phyloP scores from a whole-genome alignment of 345 rosid species.

The Corchorus capsularis region DNA sequence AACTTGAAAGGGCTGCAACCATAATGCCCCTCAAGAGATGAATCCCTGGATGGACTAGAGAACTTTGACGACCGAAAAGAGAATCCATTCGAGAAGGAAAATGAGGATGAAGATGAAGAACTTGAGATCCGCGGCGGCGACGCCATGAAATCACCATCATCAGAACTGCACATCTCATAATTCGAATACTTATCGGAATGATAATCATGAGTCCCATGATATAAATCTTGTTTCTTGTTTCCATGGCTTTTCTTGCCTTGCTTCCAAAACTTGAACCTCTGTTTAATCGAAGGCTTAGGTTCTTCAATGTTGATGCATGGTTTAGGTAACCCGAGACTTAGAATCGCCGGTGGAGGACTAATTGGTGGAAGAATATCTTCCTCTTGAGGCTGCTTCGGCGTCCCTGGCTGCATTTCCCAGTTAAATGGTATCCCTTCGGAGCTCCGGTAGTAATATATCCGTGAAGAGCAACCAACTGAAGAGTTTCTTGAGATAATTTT shows the following conservation, averaged over 20 bases:
- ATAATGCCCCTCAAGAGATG: conserved; percentile 23
- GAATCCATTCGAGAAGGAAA: conserved; percentile 29
- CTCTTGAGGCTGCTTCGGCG: conserved; percentile 40
- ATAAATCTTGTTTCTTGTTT: background rate
- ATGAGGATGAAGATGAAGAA: conserved; percentile 41
- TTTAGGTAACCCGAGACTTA: conserved; percentile 54
- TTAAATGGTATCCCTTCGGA: conserved; percentile 55
- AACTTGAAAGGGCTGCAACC: conserved; percentile 40
- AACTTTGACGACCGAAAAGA: conserved; percentile 23
- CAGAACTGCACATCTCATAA: conserved; percentile 30
- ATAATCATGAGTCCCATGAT: background rate
- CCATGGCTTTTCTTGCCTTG: conserved; percentile 16
- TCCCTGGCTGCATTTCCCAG: conserved; percentile 75
- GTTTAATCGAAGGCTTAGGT: conserved; percentile 33
- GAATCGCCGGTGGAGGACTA: conserved; percentile 72
- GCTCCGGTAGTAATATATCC: conserved; percentile 31
- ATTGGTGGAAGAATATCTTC: conserved; percentile 41
- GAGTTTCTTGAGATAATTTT: conserved; percentile 45
- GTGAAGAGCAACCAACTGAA: conserved; percentile 40
- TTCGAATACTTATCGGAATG: conserved; percentile 9
- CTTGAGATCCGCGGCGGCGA: conserved; percentile 29
- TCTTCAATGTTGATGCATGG: conserved; percentile 41
- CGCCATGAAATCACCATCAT: conserved; percentile 27
- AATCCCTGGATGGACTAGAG: conserved; percentile 21
- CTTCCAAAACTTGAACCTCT: conserved; percentile 51